Conservation (phyloP, 805 yeast genomes). For the Cyberlindnera mississippiensis region DNA sequence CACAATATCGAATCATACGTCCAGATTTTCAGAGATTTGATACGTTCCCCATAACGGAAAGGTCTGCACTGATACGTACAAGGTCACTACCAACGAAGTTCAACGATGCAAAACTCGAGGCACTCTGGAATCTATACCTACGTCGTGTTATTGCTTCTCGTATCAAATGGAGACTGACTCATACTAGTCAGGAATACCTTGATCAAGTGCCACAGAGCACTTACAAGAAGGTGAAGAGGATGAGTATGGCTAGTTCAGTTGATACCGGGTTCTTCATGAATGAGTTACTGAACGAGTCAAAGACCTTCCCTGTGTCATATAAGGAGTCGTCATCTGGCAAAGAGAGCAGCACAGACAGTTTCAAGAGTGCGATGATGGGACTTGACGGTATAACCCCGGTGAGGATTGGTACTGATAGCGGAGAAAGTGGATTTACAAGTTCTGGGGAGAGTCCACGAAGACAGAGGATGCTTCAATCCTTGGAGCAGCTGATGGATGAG, state of each 20-base stretch:
- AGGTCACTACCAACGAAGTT: slow-evolving; percentile 21
- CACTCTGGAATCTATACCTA: slow-evolving; percentile 33
- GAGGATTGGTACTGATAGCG: too few relatives aligned
- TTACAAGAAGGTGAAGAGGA: too few relatives aligned
- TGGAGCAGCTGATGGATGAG: slow-evolving; percentile 23
- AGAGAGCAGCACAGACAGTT: slow-evolving; percentile 2
- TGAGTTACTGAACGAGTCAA: slow-evolving; percentile 7
- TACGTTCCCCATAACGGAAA: slow-evolving; percentile 13
- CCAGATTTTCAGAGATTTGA: slow-evolving; percentile 16
- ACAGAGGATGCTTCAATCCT: slow-evolving; percentile 18
- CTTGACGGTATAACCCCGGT: too few relatives aligned
- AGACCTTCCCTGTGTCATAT: slow-evolving; percentile 5
- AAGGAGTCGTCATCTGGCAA: slow-evolving; percentile 5
- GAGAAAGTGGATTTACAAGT: too few relatives aligned
- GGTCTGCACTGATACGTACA: slow-evolving; percentile 14
- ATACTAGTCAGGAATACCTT: slow-evolving; percentile 10
- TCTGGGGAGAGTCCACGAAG: slow-evolving; percentile 13
- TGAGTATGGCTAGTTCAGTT: slow-evolving; percentile 20
- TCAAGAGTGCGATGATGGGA: not conserved
- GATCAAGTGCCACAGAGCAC: slow-evolving; percentile 1
- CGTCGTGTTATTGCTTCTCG: slow-evolving; percentile 31
- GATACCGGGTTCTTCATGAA: slow-evolving; percentile 24
- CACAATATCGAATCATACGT: slow-evolving; percentile 14
- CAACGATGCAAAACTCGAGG: slow-evolving; percentile 15
- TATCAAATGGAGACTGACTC: slow-evolving; percentile 29